Percentiles rank a stretch among this genome's conserved stretches.
phyloP scores from a whole-genome alignment of 2,329 filamentous ascomycete species.

The Trichophyton verrucosum region DNA sequence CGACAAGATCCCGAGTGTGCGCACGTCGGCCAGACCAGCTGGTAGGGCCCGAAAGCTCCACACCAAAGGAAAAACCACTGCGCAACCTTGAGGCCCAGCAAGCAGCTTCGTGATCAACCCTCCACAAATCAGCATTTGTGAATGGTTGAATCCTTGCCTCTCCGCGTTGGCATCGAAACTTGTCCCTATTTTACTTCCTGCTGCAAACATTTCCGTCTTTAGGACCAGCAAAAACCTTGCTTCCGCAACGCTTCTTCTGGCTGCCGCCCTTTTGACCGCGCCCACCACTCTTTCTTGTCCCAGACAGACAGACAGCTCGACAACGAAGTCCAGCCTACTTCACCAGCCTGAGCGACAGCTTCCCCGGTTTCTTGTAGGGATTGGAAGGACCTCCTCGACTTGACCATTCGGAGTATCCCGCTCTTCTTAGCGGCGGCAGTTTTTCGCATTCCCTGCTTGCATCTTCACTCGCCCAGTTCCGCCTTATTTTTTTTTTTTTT shows the following conservation, averaged over 20 bases:
- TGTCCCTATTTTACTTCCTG: conserved; percentile 2
- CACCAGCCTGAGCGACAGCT: not conserved
- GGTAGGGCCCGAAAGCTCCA: not conserved
- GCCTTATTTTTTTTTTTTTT: not conserved
- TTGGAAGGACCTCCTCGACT: not conserved
- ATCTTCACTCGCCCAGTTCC: not conserved
- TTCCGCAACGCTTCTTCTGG: not conserved
- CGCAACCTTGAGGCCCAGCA: conserved; percentile 3
- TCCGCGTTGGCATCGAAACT: conserved; percentile 3
- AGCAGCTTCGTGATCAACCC: conserved; percentile 4
- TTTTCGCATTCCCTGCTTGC: conserved; percentile 1
- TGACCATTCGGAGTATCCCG: not conserved
- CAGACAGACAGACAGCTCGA: not conserved
- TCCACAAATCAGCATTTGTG: conserved; percentile 3
- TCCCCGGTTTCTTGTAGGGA: not conserved
- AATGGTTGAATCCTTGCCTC: conserved; percentile 5
- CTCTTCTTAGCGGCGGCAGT: conserved; percentile 1
- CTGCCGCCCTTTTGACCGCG: not conserved
- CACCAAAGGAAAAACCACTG: not conserved
- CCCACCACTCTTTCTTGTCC: not conserved
- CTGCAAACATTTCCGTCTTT: not conserved
- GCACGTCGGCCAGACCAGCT: conserved; percentile 1
- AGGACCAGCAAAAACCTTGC: conserved; percentile 3
- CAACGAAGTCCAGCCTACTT: not conserved
- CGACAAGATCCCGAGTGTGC: not conserved